Conservation (phyloP, 1,284 basidiomycete species). For the Volvariella surrecta region DNA sequence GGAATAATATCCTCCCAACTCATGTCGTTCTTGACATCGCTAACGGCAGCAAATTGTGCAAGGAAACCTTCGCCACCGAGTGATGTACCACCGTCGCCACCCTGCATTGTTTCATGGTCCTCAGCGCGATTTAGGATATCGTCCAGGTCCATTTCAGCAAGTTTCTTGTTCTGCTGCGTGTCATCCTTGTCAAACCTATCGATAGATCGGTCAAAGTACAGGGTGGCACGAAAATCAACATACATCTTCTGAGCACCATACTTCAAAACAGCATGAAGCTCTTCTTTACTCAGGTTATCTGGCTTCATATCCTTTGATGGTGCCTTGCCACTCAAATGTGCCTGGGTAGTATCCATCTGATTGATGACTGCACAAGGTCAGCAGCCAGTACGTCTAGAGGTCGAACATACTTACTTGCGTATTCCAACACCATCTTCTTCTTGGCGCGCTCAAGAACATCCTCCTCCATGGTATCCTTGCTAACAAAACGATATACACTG, state of each 20-base stretch:
- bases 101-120: slow-evolving; percentile 89
- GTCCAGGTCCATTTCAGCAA: slow-evolving; percentile 99
- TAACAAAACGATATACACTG: slow-evolving; percentile 96
- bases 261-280: slow-evolving; percentile 97
- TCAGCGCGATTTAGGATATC: slow-evolving; percentile 97
- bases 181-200: slow-evolving; percentile 94
- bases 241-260: slow-evolving; percentile 98
- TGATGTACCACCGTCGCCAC: slow-evolving; percentile 74
- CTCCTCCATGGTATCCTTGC: slow-evolving; percentile 99
- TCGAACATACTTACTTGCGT: slow-evolving; percentile 73
- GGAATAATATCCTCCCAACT: slow-evolving; percentile 99
- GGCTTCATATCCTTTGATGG: slow-evolving; percentile 52
- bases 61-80: slow-evolving; percentile 97
- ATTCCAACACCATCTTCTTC: slow-evolving; percentile 99
- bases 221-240: slow-evolving; percentile 18
- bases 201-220: slow-evolving; percentile 9
- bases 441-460: slow-evolving; percentile 97
- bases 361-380: slow-evolving; percentile 72
- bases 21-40: slow-evolving; percentile 97
- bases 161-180: slow-evolving; percentile 86
- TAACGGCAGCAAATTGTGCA: slow-evolving; percentile 91
- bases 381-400: slow-evolving; percentile 10
- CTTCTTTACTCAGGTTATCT: slow-evolving; percentile 93
- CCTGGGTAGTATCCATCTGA: slow-evolving; percentile 99
- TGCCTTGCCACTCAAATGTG: slow-evolving; percentile 83